Base-by-base conservation (phyloP, 2,329 filamentous ascomycete species). In the Juglanconis sp. region DNA sequence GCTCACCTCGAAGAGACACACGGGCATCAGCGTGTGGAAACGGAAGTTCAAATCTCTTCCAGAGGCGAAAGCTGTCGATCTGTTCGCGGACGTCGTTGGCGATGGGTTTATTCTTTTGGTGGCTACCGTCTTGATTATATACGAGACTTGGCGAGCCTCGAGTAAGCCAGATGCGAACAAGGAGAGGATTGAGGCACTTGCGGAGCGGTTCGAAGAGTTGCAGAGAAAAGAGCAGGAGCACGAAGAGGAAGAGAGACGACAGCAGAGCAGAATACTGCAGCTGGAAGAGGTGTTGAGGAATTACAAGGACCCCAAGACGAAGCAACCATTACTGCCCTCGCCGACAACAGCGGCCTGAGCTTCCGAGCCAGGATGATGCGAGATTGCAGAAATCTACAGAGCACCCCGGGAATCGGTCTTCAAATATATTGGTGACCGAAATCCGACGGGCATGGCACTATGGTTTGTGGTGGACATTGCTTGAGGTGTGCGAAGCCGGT, bases 61-160 rank as follows among this genome's bases (percentile, higher is more conserved):
- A 9, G 86, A 88, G 68, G 77, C 72, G 15, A 88, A 88, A 72
- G 86, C 86, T 8, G 86, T 88, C 10, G 85, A 88, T 67, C 73
- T 88, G 7, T 88, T 88, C 66, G 86, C 86, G 47, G 86, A 88
- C 67, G 85, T 88, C 15, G 74, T 85, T 53, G 86, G 86, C 46
- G 86, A 88, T 65, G 74, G 76, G 15, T 88, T 88, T 68, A 87
- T 88, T 62, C 77, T 88, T 24, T 68, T 78, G 5, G 84, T 88
- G 32, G 86, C 84, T 6, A 75, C 77, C 13, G 78, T 72, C 24
- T 70, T 88, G 53, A 80, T 88, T 59, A 72, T 87, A 40, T 88
- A 84, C 70, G 86, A 88, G 72, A 87, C 83, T 64, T 82, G 83
- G 70, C 81, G 79, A 65, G 75, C 81, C 7, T 77, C 79, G n/a